These are phyloP conservation scores for Pseudogymnoascus sp. DNA, from an alignment of 2,329 filamentous ascomycete species.

Conservation along the genomic window DNA sequence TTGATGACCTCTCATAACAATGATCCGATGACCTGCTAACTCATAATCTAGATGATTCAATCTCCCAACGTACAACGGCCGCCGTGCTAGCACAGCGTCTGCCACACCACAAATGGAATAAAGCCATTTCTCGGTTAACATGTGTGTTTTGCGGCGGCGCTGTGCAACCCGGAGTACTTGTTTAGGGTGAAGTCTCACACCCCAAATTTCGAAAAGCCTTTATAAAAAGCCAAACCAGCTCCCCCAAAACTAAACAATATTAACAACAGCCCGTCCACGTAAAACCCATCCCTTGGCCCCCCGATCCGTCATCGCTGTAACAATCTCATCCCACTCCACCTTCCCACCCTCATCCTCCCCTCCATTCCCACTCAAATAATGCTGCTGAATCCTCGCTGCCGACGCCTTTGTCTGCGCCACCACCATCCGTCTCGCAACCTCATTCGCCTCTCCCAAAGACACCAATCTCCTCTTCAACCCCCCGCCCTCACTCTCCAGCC, in stretches of 20 bases:
- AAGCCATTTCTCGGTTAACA: too few relatives aligned
- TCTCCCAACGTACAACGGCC: too few relatives aligned
- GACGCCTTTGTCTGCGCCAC: neutral
- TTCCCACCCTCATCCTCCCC: neutral
- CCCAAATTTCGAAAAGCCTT: neutral
- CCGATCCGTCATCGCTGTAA: neutral
- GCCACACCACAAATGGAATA: too few relatives aligned
- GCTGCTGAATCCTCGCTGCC: neutral
- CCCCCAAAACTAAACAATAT: neutral
- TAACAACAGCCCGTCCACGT: neutral
- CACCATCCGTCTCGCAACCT: slow-evolving; percentile 42
- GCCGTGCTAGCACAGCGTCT: too few relatives aligned
- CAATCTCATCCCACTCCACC: neutral
- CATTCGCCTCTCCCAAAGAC: slow-evolving; percentile 49
- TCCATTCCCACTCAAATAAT: neutral
- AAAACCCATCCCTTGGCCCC: neutral
- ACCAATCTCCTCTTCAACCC: slow-evolving; percentile 43
- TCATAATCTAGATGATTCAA: too few relatives aligned
- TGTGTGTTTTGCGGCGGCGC: too few relatives aligned
- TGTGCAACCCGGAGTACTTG: too few relatives aligned
- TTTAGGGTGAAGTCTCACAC: too few relatives aligned
- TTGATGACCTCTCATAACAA: too few relatives aligned
- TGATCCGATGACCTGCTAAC: too few relatives aligned
- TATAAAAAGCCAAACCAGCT: neutral
- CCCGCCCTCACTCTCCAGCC: slow-evolving; percentile 17